A percentile compares a stretch with the other conserved stretches of the same genome.
phyloP scores from a whole-genome alignment of 306 rosid species.

The Aeschynomene evenia region DNA sequence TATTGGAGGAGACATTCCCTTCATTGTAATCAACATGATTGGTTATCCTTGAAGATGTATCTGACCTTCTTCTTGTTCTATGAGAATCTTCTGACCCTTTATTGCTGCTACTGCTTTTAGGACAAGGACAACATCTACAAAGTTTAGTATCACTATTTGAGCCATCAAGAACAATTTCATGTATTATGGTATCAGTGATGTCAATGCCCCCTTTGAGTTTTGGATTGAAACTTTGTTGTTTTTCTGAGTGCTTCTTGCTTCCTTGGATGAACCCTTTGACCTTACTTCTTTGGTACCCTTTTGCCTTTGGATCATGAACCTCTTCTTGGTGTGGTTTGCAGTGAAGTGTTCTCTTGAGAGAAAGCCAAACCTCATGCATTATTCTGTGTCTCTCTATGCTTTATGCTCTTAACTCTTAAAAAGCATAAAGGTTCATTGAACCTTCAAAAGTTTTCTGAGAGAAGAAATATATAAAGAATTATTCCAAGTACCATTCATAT shows the following conservation, averaged over 20 bases:
- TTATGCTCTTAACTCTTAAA: slow-evolving; percentile 23
- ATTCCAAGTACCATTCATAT: not conserved
- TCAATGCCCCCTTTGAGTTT: slow-evolving; percentile 15
- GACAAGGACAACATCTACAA: slow-evolving; percentile 24
- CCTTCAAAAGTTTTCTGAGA: slow-evolving; percentile 6
- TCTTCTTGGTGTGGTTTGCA: slow-evolving; percentile 46
- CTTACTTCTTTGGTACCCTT: slow-evolving; percentile 4
- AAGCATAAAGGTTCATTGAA: too few relatives aligned
- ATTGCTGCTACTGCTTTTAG: not conserved
- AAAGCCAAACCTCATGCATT: slow-evolving; percentile 43
- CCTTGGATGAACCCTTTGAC: slow-evolving; percentile 33
- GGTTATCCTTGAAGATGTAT: slow-evolving; percentile 6
- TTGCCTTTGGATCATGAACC: slow-evolving; percentile 48
- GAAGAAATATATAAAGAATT: slow-evolving; percentile 23
- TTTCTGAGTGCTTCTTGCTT: slow-evolving; percentile 39
- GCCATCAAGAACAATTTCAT: slow-evolving; percentile 26
- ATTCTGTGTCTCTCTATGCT: not conserved
- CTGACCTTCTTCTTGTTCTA: slow-evolving; percentile 7
- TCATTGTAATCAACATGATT: slow-evolving; percentile 26
- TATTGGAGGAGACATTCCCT: slow-evolving; percentile 10
- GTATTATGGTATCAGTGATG: slow-evolving; percentile 28
- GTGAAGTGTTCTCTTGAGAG: slow-evolving; percentile 44
- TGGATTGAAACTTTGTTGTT: slow-evolving; percentile 25
- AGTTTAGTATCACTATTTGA: slow-evolving; percentile 5
- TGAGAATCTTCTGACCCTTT: slow-evolving; percentile 20